Evolutionary conservation across 2,329 filamentous ascomycete species (phyloP), one percentile per base, ranked within the genome.

Genomic region (Apiospora koreana): DNA sequence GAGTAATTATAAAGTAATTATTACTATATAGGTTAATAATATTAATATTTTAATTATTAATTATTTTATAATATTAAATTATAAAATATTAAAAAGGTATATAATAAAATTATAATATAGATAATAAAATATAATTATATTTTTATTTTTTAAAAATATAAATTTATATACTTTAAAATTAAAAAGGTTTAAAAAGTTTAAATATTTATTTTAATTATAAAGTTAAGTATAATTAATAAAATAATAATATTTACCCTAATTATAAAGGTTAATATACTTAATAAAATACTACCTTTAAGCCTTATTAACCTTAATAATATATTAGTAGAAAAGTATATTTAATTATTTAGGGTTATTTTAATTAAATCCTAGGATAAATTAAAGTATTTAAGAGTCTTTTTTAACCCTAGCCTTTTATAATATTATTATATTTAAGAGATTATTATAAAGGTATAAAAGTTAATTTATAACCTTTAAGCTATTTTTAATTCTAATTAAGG

Each of bases 101-200:
- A 68, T 54, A 50, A 35, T 35, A 12, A 21, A 35, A 16, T 68
- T 38, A 41, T 69, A 45, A 68, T 68, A 58, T 31, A 38, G 38
- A 58, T 65, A 46, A 42, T 65, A 65, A 42, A 21, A 18, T 69
- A 42, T 65, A 23, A 50, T 50, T 42, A 68, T 21, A 50, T 28
- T n/a, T 48, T 68, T 23, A 45, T 8, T 2, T 25, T 48, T 35
- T 14, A 42, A 7, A 68, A 68, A 25, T 68, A 45, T 23, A 23
- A 45, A 6, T 23, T 68, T 50, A 68, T 28, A 45, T 25, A 28
- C 16, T 45, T 45, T 2, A 25, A 28, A 8, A 45, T 45, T 68
- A 68, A 45, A 68, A 45, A 35, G 35, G 35, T 35, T 35, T 35
- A 35, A 35, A 45, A 45, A 45, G 2, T 10, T 21, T 18, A 18